Conservation (phyloP, 805 yeast species). For the Kodamaea nitidulidarum region DNA sequence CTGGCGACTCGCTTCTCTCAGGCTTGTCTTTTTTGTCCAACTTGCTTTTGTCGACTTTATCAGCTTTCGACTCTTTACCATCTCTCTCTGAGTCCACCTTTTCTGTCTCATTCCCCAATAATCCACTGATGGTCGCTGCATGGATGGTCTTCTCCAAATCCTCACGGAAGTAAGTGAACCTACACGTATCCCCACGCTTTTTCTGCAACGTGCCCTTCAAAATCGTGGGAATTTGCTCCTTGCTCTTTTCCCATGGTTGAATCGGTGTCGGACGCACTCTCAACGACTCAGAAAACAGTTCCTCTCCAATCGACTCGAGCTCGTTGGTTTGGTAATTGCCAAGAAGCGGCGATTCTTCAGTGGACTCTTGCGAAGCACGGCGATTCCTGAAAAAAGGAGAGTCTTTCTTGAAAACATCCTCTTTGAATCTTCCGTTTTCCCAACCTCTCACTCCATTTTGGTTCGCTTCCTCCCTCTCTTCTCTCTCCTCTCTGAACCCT, state of each 20-base stretch:
- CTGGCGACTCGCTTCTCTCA: not conserved
- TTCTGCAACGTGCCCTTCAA: constrained; percentile 13
- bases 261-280: constrained; percentile 71
- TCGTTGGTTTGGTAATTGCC: constrained; percentile 30
- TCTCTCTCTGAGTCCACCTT: too few relatives aligned
- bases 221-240: constrained; percentile 28
- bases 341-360: constrained; percentile 29
- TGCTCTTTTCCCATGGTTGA: constrained; percentile 64
- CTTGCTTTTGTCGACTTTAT: too few relatives aligned
- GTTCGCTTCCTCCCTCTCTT: not conserved
- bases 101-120: constrained; percentile 22
- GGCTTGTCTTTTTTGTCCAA: constrained; percentile 3
- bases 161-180: constrained; percentile 91
- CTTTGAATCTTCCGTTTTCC: not conserved
- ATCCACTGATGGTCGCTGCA: constrained; percentile 81
- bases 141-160: constrained; percentile 87
- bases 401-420: too few relatives aligned
- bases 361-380: too few relatives aligned
- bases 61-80: too few relatives aligned
- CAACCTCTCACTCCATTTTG: not conserved
- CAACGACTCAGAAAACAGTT: constrained; percentile 38
- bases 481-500: constrained; percentile 1
- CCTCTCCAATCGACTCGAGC: constrained; percentile 19
- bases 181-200: constrained; percentile 29
- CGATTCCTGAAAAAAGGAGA: too few relatives aligned